Percentiles rank a stretch among this genome's conserved stretches.
phyloP scores from a whole-genome alignment of 139 green algal genomes.

The Pseudopediastrum boryanum region DNA sequence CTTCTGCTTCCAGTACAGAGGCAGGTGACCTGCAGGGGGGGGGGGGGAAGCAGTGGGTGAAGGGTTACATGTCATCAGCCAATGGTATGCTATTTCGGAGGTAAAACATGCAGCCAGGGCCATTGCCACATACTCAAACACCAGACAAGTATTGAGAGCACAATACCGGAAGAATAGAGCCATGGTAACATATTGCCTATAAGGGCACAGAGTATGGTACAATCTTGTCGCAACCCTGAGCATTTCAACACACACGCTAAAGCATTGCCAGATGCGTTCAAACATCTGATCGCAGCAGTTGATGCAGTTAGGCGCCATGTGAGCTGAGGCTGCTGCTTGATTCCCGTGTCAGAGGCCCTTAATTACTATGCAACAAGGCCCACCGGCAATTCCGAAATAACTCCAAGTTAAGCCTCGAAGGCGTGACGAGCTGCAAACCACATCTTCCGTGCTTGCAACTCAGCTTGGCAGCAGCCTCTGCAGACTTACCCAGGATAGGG shows the following conservation, averaged over 20 bases:
- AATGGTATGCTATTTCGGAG: background rate
- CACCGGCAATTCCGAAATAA: background rate
- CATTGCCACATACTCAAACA: background rate
- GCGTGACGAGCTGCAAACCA: too few relatives aligned
- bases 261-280: too few relatives aligned
- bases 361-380: background rate
- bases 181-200: background rate
- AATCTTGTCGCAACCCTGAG: background rate
- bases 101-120: background rate
- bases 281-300: too few relatives aligned
- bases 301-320: too few relatives aligned
- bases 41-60: background rate
- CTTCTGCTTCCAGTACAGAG: conserved; percentile 14
- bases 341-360: background rate
- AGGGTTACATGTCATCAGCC: background rate
- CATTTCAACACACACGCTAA: too few relatives aligned
- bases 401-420: too few relatives aligned
- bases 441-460: too few relatives aligned
- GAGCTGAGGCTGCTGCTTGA: too few relatives aligned
- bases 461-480: too few relatives aligned
- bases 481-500: conserved; percentile 23
- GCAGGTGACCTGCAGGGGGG: background rate
- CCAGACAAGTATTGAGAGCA: background rate
- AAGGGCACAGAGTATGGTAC: background rate
- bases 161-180: background rate